Evolutionary conservation across 352 stramenopile genomes (phyloP).

Genomic region (Phytophthora quininea): DNA sequence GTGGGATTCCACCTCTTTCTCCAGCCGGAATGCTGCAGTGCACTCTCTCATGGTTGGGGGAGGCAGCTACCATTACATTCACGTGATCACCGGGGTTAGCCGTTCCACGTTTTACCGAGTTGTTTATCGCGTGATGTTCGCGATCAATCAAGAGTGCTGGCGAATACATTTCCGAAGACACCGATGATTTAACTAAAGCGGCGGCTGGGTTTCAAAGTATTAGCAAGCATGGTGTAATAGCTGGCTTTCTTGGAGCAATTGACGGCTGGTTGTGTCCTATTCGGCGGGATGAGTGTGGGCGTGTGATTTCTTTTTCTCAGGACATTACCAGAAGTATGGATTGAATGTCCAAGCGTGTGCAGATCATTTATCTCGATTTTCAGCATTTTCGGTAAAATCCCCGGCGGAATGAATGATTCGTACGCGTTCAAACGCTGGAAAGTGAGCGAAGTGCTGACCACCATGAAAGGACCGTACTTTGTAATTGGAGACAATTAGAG

Average conservation of each 20-base stretch:
- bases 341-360: constrained; percentile 17
- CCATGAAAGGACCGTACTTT: constrained; percentile 2
- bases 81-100: constrained; percentile 6
- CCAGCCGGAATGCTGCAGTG: constrained; percentile 5
- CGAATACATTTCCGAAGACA: not conserved
- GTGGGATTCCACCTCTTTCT: not conserved
- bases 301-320: constrained; percentile 10
- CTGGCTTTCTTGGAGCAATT: constrained; percentile 14
- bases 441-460: not conserved
- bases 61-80: constrained; percentile 21
- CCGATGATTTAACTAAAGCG: not conserved
- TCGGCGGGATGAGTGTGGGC: not conserved
- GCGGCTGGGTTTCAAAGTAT: not conserved
- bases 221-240: not conserved
- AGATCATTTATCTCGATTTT: not conserved
- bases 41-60: constrained; percentile 9
- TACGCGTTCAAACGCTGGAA: not conserved
- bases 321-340: constrained; percentile 19
- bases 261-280: constrained; percentile 23
- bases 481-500: constrained; percentile 13
- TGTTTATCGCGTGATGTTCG: constrained; percentile 7
- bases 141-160: constrained; percentile 7
- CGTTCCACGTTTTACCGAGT: constrained; percentile 4
- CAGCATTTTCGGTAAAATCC: not conserved
- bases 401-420: not conserved